A percentile compares a stretch with the other conserved stretches of the same genome.
phyloP scores from a whole-genome alignment of 2,329 filamentous ascomycete genomes.

The Diplodia sapinea region DNA sequence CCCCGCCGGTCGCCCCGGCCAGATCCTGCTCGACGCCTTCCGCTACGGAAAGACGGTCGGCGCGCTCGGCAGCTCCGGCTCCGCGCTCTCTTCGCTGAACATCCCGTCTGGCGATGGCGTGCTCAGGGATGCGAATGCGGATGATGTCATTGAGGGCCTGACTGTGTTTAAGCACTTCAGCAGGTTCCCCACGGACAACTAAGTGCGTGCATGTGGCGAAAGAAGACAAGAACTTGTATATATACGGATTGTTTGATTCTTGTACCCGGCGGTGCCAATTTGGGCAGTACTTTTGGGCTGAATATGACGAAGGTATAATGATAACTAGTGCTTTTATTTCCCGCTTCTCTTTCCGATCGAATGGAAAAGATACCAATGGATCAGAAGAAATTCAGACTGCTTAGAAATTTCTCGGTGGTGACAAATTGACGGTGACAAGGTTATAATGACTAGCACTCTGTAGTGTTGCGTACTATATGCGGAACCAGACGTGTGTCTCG shows the following conservation, averaged over 20 bases:
- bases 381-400: background rate
- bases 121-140: constrained; percentile 46
- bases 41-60: constrained; percentile 74
- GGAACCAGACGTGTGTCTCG: background rate
- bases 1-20: constrained; percentile 66
- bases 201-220: background rate
- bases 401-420: background rate
- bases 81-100: constrained; percentile 52
- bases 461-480: background rate
- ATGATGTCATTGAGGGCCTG: constrained; percentile 59
- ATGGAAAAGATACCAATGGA: background rate
- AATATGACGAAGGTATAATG: background rate
- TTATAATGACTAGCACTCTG: background rate
- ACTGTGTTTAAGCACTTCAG: constrained; percentile 69
- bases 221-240: constrained; percentile 8
- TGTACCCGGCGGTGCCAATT: background rate
- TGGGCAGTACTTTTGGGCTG: background rate
- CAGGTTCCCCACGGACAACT: constrained; percentile 64
- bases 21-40: constrained; percentile 69
- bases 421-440: background rate
- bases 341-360: background rate
- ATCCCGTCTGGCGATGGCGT: constrained; percentile 48
- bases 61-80: constrained; percentile 58
- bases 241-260: background rate
- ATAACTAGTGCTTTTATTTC: background rate